Conservation (phyloP, 1,284 basidiomycete genomes). For the Schizophyllum commune region DNA sequence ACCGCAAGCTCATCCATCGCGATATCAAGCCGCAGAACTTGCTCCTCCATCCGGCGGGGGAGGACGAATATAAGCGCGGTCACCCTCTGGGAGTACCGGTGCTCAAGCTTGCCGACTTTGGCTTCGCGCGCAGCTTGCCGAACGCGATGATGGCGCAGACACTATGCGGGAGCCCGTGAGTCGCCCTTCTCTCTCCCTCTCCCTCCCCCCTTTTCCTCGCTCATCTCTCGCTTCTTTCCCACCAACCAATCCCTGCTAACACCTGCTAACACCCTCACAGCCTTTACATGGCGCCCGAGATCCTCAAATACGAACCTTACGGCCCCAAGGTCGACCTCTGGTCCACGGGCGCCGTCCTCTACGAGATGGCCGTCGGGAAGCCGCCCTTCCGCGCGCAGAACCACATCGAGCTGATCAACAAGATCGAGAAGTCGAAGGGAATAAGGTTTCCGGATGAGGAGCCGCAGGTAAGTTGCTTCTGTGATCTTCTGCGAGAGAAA, state of each 20-base stretch:
- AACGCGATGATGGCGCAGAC: slow-evolving; percentile 95
- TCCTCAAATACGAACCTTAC: slow-evolving; percentile 95
- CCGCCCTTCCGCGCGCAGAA: slow-evolving; percentile 97
- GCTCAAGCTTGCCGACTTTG: slow-evolving; percentile 97
- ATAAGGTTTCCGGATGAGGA: slow-evolving; percentile 94
- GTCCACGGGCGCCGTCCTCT: slow-evolving; percentile 96
- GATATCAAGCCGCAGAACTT: slow-evolving; percentile 99
- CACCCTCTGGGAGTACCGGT: slow-evolving; percentile 90
- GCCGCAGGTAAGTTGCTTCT: slow-evolving; percentile 26
- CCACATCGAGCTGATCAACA: slow-evolving; percentile 91
- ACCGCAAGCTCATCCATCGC: slow-evolving; percentile 88
- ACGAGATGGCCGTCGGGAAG: slow-evolving; percentile 90
- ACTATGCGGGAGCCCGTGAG: slow-evolving; percentile 89
- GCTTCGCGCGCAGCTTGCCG: slow-evolving; percentile 90
- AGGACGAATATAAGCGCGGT: slow-evolving; percentile 73
- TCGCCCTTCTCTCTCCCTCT: slow-evolving; percentile 12
- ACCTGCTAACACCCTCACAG: slow-evolving; percentile 49
- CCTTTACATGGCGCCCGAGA: slow-evolving; percentile 99
- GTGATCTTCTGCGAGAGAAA: slow-evolving; percentile 26
- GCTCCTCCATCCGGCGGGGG: slow-evolving; percentile 77
- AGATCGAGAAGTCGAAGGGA: slow-evolving; percentile 81
- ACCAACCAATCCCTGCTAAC: no score
- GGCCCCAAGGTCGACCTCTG: slow-evolving; percentile 97
- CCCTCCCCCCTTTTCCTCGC: background rate
- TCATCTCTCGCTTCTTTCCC: no score